Conservation (phyloP, 2,329 filamentous ascomycete species). For the Plenodomus lindquistii region DNA sequence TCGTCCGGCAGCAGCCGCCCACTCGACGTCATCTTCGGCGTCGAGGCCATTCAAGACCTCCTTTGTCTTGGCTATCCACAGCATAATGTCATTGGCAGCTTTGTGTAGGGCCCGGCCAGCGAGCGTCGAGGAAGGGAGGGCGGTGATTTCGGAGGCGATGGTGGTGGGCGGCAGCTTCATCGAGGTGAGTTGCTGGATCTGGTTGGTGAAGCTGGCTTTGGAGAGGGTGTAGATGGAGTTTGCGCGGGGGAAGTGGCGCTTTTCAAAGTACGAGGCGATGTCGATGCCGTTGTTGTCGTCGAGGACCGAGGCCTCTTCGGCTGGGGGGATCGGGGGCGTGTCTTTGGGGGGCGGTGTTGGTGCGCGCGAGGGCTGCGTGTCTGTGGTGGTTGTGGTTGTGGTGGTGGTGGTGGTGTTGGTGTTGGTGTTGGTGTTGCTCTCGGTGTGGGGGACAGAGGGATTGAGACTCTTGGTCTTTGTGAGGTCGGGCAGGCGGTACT, state of each 20-base stretch:
- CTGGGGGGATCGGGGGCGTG: constrained; percentile 24
- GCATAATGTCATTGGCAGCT: constrained; percentile 87
- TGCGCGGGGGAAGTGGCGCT: constrained; percentile 61
- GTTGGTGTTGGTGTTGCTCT: constrained; percentile 2
- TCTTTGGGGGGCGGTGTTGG: constrained; percentile 61
- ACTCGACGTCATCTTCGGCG: constrained; percentile 96
- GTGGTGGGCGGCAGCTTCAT: constrained; percentile 86
- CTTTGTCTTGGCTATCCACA: constrained; percentile 90
- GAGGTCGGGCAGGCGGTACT: constrained; percentile 74
- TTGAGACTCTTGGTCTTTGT: constrained; percentile 65
- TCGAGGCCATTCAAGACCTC: constrained; percentile 88
- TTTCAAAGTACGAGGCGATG: constrained; percentile 67
- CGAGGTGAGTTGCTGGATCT: constrained; percentile 88
- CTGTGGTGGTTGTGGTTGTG: constrained; percentile 9
- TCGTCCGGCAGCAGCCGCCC: constrained; percentile 85
- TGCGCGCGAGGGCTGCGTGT: constrained; percentile 19
- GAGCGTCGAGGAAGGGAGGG: constrained; percentile 82
- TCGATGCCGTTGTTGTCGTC: constrained; percentile 50
- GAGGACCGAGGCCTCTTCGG: constrained; percentile 35
- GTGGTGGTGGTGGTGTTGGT: constrained; percentile 3
- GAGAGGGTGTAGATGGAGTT: constrained; percentile 94
- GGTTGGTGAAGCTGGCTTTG: constrained; percentile 87
- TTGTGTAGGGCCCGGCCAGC: constrained; percentile 82
- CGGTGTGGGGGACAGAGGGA: constrained; percentile 31
- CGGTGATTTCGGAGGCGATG: constrained; percentile 79